Evolutionary conservation across 257 asterid genomes (phyloP).

Genomic region (Solanum chiquidenum): DNA sequence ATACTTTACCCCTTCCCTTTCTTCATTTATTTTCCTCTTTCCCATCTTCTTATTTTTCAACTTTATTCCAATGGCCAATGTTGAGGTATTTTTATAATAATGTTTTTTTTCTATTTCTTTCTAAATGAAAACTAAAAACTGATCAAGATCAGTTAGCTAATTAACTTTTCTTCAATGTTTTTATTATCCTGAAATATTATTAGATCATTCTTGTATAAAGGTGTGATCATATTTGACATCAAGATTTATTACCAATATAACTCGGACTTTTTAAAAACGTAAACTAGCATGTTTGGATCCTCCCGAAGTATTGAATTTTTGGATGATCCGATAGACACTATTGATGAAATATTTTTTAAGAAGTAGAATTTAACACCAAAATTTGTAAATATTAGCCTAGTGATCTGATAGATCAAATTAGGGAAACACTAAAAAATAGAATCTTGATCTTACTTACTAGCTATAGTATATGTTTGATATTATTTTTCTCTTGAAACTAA

Average conservation of each 20-base stretch:
- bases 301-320: not conserved
- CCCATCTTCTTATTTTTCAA: not conserved
- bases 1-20: not conserved
- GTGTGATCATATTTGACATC: not conserved
- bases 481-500: not conserved
- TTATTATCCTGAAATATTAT: not conserved
- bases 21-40: not conserved
- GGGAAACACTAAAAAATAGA: not conserved
- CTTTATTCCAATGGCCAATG: slow-evolving; percentile 6
- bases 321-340: not conserved
- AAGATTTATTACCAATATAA: not conserved
- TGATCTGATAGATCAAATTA: not conserved
- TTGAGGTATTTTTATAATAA: not conserved
- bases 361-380: not conserved
- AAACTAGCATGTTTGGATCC: fast-evolving
- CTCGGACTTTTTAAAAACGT: not conserved
- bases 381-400: not conserved
- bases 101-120: not conserved
- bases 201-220: not conserved
- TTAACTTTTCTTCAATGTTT: not conserved
- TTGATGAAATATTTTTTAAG: not conserved
- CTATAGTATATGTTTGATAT: not conserved
- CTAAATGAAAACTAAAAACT: not conserved
- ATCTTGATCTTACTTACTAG: not conserved
- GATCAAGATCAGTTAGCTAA: not conserved